Base-by-base conservation (phyloP, 2,329 filamentous ascomycete genomes). In the Cladosporium sp. region DNA sequence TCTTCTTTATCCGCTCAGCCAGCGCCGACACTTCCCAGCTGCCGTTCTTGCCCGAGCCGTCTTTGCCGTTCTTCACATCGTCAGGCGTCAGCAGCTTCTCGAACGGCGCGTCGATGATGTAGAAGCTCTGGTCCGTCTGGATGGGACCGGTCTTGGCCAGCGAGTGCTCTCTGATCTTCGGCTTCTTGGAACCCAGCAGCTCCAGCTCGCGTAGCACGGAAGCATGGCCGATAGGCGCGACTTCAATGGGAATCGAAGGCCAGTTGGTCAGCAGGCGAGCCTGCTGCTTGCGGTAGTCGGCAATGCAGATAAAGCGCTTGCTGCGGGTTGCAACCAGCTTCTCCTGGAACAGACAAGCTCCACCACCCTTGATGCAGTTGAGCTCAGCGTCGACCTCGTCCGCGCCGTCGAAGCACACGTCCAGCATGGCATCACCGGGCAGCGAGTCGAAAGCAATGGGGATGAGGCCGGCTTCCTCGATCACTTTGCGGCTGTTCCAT, bases 341-440 rank as follows among this genome's bases (percentile, higher is more conserved):
- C 78, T 99, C 94, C 75, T 97, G 94, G 78, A 96, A 96, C 59
- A 97, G 78, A 75, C 94, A 99, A n/a, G 92, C 94, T 60, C 94
- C 94, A 51, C 94, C 94, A 57, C 94, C 94, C 79, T 97, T 97
- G 79, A 99, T 97, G 71, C 93, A 91, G 76, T 97, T 99, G 61
- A 99, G 78, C 55, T 95, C 89, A 49, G 90, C 87, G 72, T 99
- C 94, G 34, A 99, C 92, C 78, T 99, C 94, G 73, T 99, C 94
- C 3, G 94, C 94, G 56, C 94, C 94, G 71, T 99, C 94, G 72
- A 99, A 99, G 51, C 89, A 90, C 17, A 97, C 88, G 69, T 97
- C 93, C 28, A 99, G 82, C 71, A 86, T 71, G 15, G 78, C 77
- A 56, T 81, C 80, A 40, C 80, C 72, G 1, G 89, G 88, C 15